Evolutionary conservation across 2,329 filamentous ascomycete genomes (phyloP).

Genomic region (Diaporthe destruens): DNA sequence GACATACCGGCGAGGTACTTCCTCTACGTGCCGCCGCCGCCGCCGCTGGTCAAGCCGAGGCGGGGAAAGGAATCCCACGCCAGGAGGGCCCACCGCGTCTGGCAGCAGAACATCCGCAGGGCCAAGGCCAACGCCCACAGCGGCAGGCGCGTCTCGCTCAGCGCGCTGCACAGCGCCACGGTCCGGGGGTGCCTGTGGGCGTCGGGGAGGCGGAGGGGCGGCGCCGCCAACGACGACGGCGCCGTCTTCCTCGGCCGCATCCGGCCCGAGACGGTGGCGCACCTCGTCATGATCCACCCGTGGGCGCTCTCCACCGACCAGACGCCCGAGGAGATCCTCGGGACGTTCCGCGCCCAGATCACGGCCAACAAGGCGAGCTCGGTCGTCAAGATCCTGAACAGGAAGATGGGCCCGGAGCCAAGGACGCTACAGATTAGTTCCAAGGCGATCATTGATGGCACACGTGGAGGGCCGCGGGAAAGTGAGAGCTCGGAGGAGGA

Average conservation of each 20-base stretch:
- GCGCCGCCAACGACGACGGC: conserved; percentile 23
- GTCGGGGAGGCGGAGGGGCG: conserved; percentile 11
- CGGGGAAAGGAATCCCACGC: conserved; percentile 12
- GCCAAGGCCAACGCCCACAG: conserved; percentile 10
- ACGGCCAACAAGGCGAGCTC: conserved; percentile 9
- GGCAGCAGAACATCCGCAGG: conserved; percentile 31
- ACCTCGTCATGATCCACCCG: conserved; percentile 37
- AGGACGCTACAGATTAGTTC: conserved; percentile 24
- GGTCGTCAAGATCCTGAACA: conserved; percentile 8
- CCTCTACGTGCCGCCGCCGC: conserved; percentile 34
- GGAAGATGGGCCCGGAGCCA: conserved; percentile 37
- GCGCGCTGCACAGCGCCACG: conserved; percentile 18
- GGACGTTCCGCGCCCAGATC: conserved; percentile 32
- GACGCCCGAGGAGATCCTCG: conserved; percentile 29
- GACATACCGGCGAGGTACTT: conserved; percentile 29
- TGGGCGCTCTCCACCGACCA: conserved; percentile 25
- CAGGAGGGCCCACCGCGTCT: conserved; percentile 19
- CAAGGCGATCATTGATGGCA: conserved; percentile 25
- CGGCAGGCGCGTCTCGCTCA: conserved; percentile 3
- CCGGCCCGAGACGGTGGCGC: conserved; percentile 30
- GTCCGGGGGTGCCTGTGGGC: conserved; percentile 23
- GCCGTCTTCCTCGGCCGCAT: conserved; percentile 25
- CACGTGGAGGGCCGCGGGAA: not conserved
- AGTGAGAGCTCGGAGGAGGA: conserved; percentile 9
- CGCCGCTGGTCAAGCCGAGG: conserved; percentile 29